Conservation (phyloP, 306 rosid species). For the Biancaea sappan region DNA sequence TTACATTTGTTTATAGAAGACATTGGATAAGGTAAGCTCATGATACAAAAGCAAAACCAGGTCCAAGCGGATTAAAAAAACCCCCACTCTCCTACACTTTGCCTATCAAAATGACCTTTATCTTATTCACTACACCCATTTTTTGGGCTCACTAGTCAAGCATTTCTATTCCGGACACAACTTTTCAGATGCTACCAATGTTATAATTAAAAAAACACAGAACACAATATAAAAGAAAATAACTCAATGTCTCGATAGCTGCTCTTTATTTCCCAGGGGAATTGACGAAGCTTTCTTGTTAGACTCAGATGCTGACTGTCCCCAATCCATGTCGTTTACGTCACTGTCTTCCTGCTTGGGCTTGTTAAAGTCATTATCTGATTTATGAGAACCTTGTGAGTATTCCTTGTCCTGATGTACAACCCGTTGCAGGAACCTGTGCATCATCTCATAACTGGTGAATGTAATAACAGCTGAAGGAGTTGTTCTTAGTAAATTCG, state of each 20-base stretch:
- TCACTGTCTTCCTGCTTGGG: constrained; percentile 35
- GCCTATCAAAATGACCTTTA: constrained; percentile 16
- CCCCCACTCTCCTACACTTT: neutral
- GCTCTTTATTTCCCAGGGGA: constrained; percentile 64
- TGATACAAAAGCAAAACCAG: constrained; percentile 5
- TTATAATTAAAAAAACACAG: constrained; percentile 21
- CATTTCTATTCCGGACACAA: constrained; percentile 31
- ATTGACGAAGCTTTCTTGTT: constrained; percentile 47
- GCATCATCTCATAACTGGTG: constrained; percentile 92
- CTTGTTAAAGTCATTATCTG: constrained; percentile 37
- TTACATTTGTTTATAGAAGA: neutral
- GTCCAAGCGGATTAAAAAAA: neutral
- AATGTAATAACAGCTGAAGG: constrained; percentile 95
- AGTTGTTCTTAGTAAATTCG: constrained; percentile 85
- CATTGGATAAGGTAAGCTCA: neutral
- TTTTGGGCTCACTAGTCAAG: constrained; percentile 8
- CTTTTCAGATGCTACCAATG: constrained; percentile 28
- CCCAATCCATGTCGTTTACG: constrained; percentile 7
- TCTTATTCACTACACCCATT: constrained; percentile 18
- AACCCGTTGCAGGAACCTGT: constrained; percentile 58
- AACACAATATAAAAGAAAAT: neutral
- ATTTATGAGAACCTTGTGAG: constrained; percentile 35
- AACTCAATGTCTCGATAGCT: constrained; percentile 58
- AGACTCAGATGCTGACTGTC: constrained; percentile 52
- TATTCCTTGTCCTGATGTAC: constrained; percentile 43